Conservation (phyloP, 176 grass and related monocot species). For the Triticum timopheevii region DNA sequence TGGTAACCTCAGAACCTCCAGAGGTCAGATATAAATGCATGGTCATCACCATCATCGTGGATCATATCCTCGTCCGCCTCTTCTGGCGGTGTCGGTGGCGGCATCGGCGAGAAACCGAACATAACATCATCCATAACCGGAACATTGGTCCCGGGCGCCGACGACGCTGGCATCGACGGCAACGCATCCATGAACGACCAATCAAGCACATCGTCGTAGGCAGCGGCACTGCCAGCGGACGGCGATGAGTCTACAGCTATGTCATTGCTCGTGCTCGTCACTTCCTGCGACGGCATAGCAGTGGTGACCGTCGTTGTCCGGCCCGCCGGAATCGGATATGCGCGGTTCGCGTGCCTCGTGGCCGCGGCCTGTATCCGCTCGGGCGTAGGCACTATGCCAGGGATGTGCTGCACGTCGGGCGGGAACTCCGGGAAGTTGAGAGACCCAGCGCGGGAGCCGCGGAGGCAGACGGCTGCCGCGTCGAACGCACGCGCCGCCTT, state of each 20-base stretch:
- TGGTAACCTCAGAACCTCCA: constrained; percentile 31
- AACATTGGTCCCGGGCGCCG: neutral
- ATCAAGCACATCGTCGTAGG: constrained; percentile 19
- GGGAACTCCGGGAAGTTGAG: constrained; percentile 51
- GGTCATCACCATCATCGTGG: neutral
- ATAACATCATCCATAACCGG: constrained; percentile 42
- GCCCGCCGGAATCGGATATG: neutral
- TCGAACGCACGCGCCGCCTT: constrained; percentile 51
- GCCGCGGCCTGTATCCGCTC: constrained; percentile 38
- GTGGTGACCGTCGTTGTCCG: neutral
- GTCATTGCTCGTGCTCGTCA: neutral
- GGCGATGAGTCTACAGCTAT: neutral
- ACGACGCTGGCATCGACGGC: constrained; percentile 1
- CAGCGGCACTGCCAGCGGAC: neutral
- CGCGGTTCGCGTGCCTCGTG: constrained; percentile 32
- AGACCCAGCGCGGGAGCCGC: constrained; percentile 32
- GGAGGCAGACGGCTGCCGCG: constrained; percentile 47
- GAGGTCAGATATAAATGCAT: constrained; percentile 39
- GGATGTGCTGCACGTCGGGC: constrained; percentile 21
- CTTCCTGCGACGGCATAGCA: neutral
- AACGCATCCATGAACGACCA: constrained; percentile 47
- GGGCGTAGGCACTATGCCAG: constrained; percentile 5
- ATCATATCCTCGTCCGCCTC: neutral
- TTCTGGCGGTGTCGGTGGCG: neutral
- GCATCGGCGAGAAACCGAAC: constrained; percentile 23